Base-by-base conservation (phyloP, 345 rosid species). In the Hibiscus tridactylites region DNA sequence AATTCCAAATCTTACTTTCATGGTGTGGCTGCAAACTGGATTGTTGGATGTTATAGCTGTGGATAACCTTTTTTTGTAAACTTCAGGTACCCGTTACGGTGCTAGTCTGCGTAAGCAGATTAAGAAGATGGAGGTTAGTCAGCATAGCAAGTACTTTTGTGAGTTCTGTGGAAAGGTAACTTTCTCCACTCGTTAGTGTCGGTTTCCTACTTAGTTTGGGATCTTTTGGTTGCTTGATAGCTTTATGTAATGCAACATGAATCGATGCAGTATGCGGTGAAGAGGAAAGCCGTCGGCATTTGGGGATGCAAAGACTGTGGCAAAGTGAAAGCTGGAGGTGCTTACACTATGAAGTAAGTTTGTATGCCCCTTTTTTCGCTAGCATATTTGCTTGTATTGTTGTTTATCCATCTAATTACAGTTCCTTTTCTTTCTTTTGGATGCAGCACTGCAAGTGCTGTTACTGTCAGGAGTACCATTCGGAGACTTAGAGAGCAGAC, bases 401-500 rank as follows among this genome's bases (percentile, higher is more conserved):
- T 19, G 15, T 64, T 1, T 3, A 16, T 9, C 46, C 46, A 42
- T 71, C 71, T 73, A 12, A 57, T 7, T 31, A 13, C 26, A 8
- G 2, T 13, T 16, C 16, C 53, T 52, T 7, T 15, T 50, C 53
- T 52, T 7, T 12, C 7, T 70, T 2, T 56, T 42, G 46, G 46
- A 42, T 17, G 70, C 84, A 85, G 91, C 77, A 87, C 91, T 15
- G 94, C 93, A 0, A 85, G 89, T 77, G 93, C 91, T 7, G 91
- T 89, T 54, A 89, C 94, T 2, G 90, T 87, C 16, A 80, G 90
- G 83, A 87, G 94, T 75, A 85, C 94, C 73, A 84, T 87, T 16
- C 67, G 91, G 9, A 86, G 91, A 68, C 79, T 89, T 73, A 85
- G 94, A 81, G 94, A 87, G 73, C 94, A 87, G 76, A 89, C 90